Conservation (phyloP, 805 yeast genomes). For the Kregervanrija pseudodelftensis region DNA sequence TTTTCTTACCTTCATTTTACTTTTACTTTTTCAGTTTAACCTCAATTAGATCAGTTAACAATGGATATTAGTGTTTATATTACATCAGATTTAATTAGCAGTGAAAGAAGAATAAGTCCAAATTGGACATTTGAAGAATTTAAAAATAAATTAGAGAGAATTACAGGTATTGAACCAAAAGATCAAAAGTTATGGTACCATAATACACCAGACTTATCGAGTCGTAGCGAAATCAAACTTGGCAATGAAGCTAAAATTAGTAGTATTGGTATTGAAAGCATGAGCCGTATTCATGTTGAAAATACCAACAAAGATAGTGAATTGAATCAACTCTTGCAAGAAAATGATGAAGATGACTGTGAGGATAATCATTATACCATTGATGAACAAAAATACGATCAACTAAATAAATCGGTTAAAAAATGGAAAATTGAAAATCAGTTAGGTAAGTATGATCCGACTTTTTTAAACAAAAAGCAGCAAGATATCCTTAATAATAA, state of each 20-base stretch:
- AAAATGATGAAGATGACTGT: constrained; percentile 14
- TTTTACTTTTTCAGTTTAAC: no score
- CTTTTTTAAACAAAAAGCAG: constrained; percentile 27
- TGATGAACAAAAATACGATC: constrained; percentile 55
- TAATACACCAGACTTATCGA: constrained; percentile 14
- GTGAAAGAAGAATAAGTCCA: constrained; percentile 54
- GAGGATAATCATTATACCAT: constrained; percentile 36
- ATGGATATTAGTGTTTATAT: no score
- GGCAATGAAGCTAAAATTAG: background rate
- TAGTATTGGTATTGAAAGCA: constrained; percentile 18
- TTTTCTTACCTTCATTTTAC: background rate
- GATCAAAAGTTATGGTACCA: constrained; percentile 46
- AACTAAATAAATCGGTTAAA: constrained; percentile 54
- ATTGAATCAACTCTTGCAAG: constrained; percentile 23
- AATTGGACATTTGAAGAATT: constrained; percentile 53
- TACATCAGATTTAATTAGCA: background rate
- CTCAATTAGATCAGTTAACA: no score
- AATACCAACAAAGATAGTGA: constrained; percentile 50
- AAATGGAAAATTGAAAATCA: constrained; percentile 67
- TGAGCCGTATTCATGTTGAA: constrained; percentile 43
- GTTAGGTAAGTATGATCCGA: constrained; percentile 69
- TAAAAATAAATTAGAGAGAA: constrained; percentile 48
- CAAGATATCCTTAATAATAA: constrained; percentile 18
- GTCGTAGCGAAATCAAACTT: no score
- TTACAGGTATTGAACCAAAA: constrained; percentile 67